These are phyloP conservation scores for Aureobasidium sp. DNA, from an alignment of 2,329 filamentous ascomycete genomes.

Conservation along the genomic window DNA sequence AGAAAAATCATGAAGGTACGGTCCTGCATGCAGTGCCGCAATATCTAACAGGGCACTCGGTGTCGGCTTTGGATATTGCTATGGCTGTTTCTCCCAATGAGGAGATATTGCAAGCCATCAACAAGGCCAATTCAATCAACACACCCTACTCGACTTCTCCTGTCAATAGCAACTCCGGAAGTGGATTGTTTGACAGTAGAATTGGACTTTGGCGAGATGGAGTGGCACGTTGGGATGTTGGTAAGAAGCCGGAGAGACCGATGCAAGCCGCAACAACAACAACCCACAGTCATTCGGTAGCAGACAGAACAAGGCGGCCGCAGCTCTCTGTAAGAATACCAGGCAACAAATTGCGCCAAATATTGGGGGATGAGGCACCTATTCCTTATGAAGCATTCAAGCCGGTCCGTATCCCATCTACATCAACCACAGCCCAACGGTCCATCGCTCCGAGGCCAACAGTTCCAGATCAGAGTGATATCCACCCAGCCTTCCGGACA, in stretches of 20 bases:
- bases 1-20: slow-evolving; percentile 18
- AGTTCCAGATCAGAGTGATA: neutral
- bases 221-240: slow-evolving; percentile 35
- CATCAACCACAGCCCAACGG: neutral
- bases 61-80: slow-evolving; percentile 29
- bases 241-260: slow-evolving; percentile 5
- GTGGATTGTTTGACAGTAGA: slow-evolving; percentile 22
- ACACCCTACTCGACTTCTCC: slow-evolving; percentile 19
- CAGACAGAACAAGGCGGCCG: slow-evolving; percentile 14
- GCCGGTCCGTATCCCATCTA: neutral
- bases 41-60: slow-evolving; percentile 21
- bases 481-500: slow-evolving; percentile 14
- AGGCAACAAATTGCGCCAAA: slow-evolving; percentile 13
- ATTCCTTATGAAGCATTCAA: neutral
- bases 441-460: neutral
- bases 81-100: slow-evolving; percentile 37
- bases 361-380: slow-evolving; percentile 1
- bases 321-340: slow-evolving; percentile 24
- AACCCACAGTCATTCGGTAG: neutral
- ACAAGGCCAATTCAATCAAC: slow-evolving; percentile 19
- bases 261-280: neutral
- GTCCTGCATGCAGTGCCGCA: slow-evolving; percentile 29
- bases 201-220: slow-evolving; percentile 42
- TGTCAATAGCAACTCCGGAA: neutral
- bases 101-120: slow-evolving; percentile 33